Evolutionary conservation across 2,329 filamentous ascomycete genomes (phyloP).

Genomic region (Fusarium tjaetaba): DNA sequence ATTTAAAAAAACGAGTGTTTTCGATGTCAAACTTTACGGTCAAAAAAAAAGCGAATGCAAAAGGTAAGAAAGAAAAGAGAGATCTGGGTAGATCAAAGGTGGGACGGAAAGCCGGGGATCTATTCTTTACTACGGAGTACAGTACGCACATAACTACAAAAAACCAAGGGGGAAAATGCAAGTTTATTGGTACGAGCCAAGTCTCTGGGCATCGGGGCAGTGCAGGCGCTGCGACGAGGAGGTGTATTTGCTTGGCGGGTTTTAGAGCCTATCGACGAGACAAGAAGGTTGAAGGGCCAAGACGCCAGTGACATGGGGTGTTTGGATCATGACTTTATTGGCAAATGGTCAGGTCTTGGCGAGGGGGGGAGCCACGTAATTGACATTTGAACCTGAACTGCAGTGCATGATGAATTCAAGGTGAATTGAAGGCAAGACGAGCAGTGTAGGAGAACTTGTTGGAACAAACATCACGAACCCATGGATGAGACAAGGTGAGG

Average conservation of each 20-base stretch:
- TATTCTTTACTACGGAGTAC: constrained; percentile 3
- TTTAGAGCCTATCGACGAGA: not conserved
- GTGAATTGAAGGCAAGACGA: not conserved
- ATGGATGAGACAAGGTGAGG: not conserved
- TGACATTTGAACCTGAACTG: constrained; percentile 2
- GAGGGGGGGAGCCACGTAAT: constrained; percentile 31
- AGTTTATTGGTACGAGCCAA: constrained; percentile 37
- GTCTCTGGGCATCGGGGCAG: constrained; percentile 41
- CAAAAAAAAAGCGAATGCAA: constrained; percentile 9
- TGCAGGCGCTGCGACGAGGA: constrained; percentile 23
- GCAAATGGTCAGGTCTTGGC: constrained; percentile 29
- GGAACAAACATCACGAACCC: not conserved
- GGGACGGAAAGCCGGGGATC: constrained; percentile 21
- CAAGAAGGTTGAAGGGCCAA: constrained; percentile 22
- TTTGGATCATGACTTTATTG: constrained; percentile 14
- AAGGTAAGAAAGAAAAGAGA: not conserved
- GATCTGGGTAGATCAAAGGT: constrained; percentile 28
- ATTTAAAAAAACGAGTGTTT: constrained; percentile 19
- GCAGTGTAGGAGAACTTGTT: not conserved
- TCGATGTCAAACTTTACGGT: not conserved
- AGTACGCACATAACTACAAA: not conserved
- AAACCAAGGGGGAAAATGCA: constrained; percentile 5
- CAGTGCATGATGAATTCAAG: constrained; percentile 2
- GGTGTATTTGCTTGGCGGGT: constrained; percentile 26
- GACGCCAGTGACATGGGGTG: constrained; percentile 17